These are phyloP conservation scores for Russula vinacea DNA, from an alignment of 768 basidiomycete species.

Conservation along the genomic window DNA sequence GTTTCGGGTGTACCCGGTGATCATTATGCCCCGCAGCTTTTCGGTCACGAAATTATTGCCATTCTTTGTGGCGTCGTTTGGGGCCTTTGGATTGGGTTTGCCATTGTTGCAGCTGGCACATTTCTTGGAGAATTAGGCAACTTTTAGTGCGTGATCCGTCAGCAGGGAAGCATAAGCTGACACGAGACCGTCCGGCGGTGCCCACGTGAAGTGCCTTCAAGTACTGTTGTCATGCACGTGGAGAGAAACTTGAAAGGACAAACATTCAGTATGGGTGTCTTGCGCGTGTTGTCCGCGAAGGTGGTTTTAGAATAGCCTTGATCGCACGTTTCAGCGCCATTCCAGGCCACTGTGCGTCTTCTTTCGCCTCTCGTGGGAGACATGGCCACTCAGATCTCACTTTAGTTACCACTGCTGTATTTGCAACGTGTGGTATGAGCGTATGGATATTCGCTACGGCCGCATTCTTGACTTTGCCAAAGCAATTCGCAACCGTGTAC, in stretches of 20 bases:
- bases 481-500: slow-evolving; percentile 91
- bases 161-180: neutral
- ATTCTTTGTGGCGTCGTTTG: slow-evolving; percentile 87
- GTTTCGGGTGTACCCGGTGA: neutral
- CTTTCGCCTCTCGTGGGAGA: neutral
- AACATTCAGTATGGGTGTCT: slow-evolving; percentile 49
- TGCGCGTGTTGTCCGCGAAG: slow-evolving; percentile 67
- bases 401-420: slow-evolving; percentile 81
- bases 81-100: slow-evolving; percentile 86
- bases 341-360: slow-evolving; percentile 73
- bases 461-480: slow-evolving; percentile 79
- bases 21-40: slow-evolving; percentile 49
- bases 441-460: slow-evolving; percentile 75
- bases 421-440: slow-evolving; percentile 85
- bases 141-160: slow-evolving; percentile 59
- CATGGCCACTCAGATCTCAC: slow-evolving; percentile 10
- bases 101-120: slow-evolving; percentile 78
- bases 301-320: slow-evolving; percentile 82
- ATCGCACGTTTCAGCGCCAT: slow-evolving; percentile 78
- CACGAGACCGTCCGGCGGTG: neutral
- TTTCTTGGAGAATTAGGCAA: slow-evolving; percentile 85
- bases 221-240: slow-evolving; percentile 70
- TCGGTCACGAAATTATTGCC: slow-evolving; percentile 90
- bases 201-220: slow-evolving; percentile 65
- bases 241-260: slow-evolving; percentile 57